Conservation (phyloP, 352 stramenopile species). For the Globisporangium acanthophoron region DNA sequence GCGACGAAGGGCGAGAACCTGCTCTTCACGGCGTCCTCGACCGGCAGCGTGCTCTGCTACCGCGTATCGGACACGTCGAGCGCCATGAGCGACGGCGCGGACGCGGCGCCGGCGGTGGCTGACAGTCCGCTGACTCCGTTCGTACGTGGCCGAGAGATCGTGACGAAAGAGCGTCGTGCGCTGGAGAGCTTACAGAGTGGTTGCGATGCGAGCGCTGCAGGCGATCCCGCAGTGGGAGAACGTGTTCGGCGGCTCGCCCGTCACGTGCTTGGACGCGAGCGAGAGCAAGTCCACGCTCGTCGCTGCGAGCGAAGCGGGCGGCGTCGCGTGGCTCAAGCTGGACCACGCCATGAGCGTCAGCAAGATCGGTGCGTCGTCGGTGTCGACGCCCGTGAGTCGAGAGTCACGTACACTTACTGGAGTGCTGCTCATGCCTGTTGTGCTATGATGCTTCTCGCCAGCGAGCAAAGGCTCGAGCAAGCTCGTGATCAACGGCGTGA, state of each 20-base stretch:
- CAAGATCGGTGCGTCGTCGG: conserved; percentile 37
- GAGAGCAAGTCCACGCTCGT: conserved; percentile 42
- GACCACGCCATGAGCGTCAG: conserved; percentile 39
- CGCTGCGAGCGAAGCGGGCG: conserved; percentile 40
- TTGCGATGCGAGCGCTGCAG: conserved; percentile 5
- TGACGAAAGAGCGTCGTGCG: too few relatives aligned
- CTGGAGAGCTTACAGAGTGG: too few relatives aligned
- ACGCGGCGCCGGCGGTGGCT: conserved; percentile 1
- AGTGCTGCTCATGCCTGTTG: background rate
- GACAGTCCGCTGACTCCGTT: conserved; percentile 7
- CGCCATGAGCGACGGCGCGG: conserved; percentile 16
- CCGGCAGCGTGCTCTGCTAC: conserved; percentile 40
- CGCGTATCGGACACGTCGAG: conserved; percentile 23
- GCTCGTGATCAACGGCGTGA: conserved; percentile 57
- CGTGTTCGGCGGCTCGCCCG: conserved; percentile 31
- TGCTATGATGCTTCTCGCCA: conserved; percentile 11
- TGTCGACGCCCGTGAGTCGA: background rate
- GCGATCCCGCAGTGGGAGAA: conserved; percentile 57
- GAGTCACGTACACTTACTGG: background rate
- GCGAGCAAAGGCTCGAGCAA: conserved; percentile 46
- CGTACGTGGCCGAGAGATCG: background rate
- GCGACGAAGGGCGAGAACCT: conserved; percentile 34
- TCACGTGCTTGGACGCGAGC: conserved; percentile 58
- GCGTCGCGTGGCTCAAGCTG: conserved; percentile 64
- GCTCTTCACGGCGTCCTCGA: conserved; percentile 56